phyloP scores from a whole-genome alignment of 306 rosid species.

The Acmispon strigosus region DNA sequence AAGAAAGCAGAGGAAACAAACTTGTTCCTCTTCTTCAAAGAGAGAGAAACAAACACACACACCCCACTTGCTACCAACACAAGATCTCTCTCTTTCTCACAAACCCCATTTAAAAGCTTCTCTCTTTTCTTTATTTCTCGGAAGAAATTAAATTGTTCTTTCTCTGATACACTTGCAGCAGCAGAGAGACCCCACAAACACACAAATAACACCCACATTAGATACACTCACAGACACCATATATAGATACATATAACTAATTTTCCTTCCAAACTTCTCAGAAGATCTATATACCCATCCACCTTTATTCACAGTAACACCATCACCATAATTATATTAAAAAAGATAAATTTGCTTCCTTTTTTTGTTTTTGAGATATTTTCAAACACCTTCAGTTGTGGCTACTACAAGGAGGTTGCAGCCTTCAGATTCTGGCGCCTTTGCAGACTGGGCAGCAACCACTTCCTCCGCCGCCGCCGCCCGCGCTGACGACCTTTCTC shows the following conservation, averaged over 20 bases:
- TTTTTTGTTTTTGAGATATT: not conserved
- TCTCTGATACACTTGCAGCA: not conserved
- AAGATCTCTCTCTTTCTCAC: no score
- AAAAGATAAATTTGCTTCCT: not conserved
- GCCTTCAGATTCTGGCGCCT: slow-evolving; percentile 91
- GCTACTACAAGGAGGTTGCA: slow-evolving; percentile 91
- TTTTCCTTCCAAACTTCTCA: no score
- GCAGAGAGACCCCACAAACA: slow-evolving; percentile 44
- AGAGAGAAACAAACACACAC: no score
- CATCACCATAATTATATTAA: not conserved
- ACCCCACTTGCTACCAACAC: no score
- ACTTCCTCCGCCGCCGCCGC: slow-evolving; percentile 37
- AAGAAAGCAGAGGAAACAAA: not conserved
- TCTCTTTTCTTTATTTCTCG: not conserved
- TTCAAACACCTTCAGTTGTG: slow-evolving; percentile 56
- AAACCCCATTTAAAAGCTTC: no score
- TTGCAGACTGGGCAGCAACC: slow-evolving; percentile 82
- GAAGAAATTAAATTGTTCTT: not conserved
- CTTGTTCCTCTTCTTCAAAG: not conserved
- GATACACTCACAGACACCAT: slow-evolving; percentile 2
- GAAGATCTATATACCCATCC: no score
- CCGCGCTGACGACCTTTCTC: slow-evolving; percentile 63
- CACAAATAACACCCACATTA: slow-evolving; percentile 33
- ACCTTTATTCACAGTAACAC: no score
- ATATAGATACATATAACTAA: not conserved